Conservation (phyloP, 1,284 basidiomycete species). For the Rhodotorula sp. region DNA sequence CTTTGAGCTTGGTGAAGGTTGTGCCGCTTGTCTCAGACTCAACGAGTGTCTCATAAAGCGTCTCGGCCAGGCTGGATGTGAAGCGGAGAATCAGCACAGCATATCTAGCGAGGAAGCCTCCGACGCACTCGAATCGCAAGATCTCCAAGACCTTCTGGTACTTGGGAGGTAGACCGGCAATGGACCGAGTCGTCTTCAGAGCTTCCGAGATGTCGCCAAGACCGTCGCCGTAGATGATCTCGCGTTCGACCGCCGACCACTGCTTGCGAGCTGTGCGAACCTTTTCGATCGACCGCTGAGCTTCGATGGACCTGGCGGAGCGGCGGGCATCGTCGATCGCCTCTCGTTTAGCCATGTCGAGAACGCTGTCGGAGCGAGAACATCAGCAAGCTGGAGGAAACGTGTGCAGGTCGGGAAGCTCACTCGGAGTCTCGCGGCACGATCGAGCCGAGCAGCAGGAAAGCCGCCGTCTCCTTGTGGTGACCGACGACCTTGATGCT, state of each 20-base stretch:
- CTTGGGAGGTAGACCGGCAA: conserved; percentile 37
- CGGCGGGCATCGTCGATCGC: conserved; percentile 41
- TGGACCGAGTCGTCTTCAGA: conserved; percentile 18
- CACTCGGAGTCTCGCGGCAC: conserved; percentile 38
- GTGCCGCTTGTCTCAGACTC: conserved; percentile 29
- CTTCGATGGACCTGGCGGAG: conserved; percentile 30
- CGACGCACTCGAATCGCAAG: conserved; percentile 19
- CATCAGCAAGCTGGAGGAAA: background rate
- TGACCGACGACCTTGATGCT: conserved; percentile 40
- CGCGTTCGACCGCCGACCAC: conserved; percentile 35
- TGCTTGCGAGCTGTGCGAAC: conserved; percentile 26
- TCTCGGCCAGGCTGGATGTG: conserved; percentile 30
- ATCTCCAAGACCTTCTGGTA: conserved; percentile 40
- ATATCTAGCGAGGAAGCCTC: too few relatives aligned
- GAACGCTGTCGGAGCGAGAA: conserved; percentile 15
- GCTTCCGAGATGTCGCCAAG: conserved; percentile 38
- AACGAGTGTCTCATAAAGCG: conserved; percentile 37
- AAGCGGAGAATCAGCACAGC: background rate
- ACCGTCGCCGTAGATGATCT: conserved; percentile 40
- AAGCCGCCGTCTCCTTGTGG: conserved; percentile 42
- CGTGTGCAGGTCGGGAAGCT: background rate
- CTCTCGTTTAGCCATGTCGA: conserved; percentile 39
- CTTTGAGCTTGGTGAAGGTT: conserved; percentile 39
- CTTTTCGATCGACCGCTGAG: conserved; percentile 34
- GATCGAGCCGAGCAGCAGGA: conserved; percentile 39